Evolutionary conservation across 163 green algal genomes (phyloP), one percentile per base, ranked within the genome.

Genomic region (Coccomyxa subellipsoidea): DNA sequence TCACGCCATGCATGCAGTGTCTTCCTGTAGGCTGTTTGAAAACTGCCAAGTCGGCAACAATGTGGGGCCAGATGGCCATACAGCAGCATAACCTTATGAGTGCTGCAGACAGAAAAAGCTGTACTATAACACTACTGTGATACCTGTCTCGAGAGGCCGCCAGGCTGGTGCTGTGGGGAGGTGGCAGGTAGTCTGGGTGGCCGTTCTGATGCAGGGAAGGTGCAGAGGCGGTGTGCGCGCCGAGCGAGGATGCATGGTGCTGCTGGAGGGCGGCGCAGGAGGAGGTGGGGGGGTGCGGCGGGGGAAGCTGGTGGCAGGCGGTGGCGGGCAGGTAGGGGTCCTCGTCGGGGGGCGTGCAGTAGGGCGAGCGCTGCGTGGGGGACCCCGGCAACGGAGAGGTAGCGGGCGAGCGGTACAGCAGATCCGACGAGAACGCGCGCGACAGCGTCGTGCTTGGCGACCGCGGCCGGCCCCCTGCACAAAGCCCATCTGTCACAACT

Each of bases 371-470:
- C 21, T 73, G 66, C 32, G 66, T 73, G 66, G 66, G 66, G 29
- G 66, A 73, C 5, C 23, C n/a, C 32, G 77, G 40, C 40, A 53
- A 40, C 23, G 77, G 77, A 23, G 77, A 81, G 10, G 39, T 38
- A 7, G 31, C 15, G 15, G 53, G 47, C n/a, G 77, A 81, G 77
- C 47, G 53, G 36, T 27, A 66, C 35, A 39, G 47, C n/a, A 87
- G 77, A 7, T 72, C 80, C 4, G 54, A 83, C 38, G 39, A 79
- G 35, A 87, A 38, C 29, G 84, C 79, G 35, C 87, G 87, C n/a
- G 77, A 77, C 27, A 88, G 82, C 29, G 82, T 86, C 35, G 82
- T 86, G 84, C 82, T 81, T 4, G 84, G 84, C 7, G 84, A 88
- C 25, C 78, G 69, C 31, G 79, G 82, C 15, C 36, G 32, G 23